A percentile compares a stretch with the other conserved stretches of the same genome.
These are phyloP conservation scores for Salix suchowensis DNA, from an alignment of 345 rosid species.

Conservation along the genomic window DNA sequence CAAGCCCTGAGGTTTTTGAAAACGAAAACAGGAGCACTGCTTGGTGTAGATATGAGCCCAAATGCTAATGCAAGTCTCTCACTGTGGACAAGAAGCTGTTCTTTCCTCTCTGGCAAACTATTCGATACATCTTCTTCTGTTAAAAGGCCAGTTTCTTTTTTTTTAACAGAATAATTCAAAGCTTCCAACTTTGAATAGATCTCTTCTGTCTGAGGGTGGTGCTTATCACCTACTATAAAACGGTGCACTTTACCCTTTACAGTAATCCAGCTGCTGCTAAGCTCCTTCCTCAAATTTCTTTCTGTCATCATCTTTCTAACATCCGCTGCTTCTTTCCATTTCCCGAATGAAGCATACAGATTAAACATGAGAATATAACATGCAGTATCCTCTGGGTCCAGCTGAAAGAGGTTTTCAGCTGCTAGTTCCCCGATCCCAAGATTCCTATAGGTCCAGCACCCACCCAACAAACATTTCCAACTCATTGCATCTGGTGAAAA, in stretches of 20 bases:
- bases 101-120: conserved; percentile 47
- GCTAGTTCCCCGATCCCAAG: conserved; percentile 61
- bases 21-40: conserved; percentile 41
- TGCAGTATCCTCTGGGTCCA: conserved; percentile 61
- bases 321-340: conserved; percentile 64
- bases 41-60: conserved; percentile 50
- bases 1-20: conserved; percentile 78
- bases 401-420: conserved; percentile 48
- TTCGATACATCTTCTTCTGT: conserved; percentile 37
- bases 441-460: conserved; percentile 67
- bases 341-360: conserved; percentile 45
- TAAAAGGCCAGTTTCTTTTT: conserved; percentile 18
- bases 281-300: conserved; percentile 57
- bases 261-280: conserved; percentile 71
- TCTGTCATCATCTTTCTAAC: conserved; percentile 58
- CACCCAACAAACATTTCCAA: conserved; percentile 71
- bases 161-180: conserved; percentile 17
- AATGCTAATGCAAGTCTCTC: conserved; percentile 76
- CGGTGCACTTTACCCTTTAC: conserved; percentile 59
- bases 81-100: conserved; percentile 59
- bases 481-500: conserved; percentile 60
- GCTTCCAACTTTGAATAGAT: conserved; percentile 57
- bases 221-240: conserved; percentile 66
- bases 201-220: conserved; percentile 54
- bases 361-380: conserved; percentile 65